Percentiles rank a stretch among this genome's conserved stretches.
Conservation (phyloP, 441 rosid species). For the Populus tomentosa region DNA sequence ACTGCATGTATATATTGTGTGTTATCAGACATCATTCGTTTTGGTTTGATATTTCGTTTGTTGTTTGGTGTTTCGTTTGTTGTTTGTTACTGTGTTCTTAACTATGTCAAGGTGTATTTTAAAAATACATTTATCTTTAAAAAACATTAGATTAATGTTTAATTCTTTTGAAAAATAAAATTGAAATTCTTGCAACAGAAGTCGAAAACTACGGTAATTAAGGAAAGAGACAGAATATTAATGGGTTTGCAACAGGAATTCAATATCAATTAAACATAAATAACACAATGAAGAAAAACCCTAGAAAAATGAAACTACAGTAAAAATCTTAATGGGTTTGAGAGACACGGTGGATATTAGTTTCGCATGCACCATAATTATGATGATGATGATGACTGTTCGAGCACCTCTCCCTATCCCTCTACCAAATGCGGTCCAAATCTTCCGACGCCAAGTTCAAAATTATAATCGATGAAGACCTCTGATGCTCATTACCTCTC, state of each 20-base stretch:
- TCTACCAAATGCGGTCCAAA: conserved; percentile 26
- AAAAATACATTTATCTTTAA: no score
- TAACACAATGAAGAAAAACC: no score
- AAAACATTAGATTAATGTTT: no score
- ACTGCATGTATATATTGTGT: background rate
- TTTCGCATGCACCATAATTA: conserved; percentile 9
- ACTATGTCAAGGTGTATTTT: no score
- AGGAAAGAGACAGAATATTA: no score
- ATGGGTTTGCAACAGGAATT: background rate
- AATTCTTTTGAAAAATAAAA: no score
- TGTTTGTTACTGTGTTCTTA: no score
- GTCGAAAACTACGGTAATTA: background rate
- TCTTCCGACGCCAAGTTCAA: conserved; percentile 22
- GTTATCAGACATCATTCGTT: background rate
- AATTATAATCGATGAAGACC: conserved; percentile 18
- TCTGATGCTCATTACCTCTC: no score
- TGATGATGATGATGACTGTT: conserved; percentile 4
- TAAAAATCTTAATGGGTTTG: background rate
- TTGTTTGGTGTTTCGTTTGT: no score
- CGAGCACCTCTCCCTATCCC: conserved; percentile 7
- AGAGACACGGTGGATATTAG: background rate
- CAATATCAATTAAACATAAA: background rate
- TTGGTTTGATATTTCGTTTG: background rate
- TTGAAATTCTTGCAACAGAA: background rate
- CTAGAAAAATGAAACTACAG: background rate